These are phyloP conservation scores for Metschnikowia aberdeeniae DNA, from an alignment of 805 yeast species.

Conservation along the genomic window DNA sequence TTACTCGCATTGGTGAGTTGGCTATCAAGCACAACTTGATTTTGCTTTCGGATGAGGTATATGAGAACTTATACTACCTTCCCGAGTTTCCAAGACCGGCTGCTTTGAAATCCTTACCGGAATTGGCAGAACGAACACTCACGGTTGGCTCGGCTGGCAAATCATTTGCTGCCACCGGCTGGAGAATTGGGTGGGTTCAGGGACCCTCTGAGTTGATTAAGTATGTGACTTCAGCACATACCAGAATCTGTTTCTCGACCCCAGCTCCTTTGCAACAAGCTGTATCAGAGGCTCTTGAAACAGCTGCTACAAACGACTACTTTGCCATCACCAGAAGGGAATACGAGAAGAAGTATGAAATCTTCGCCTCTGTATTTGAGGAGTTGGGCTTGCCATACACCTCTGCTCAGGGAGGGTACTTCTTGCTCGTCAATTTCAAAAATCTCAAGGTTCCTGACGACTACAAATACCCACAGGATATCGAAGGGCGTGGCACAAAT, in stretches of 20 bases:
- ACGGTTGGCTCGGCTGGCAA: constrained; percentile 98
- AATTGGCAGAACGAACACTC: constrained; percentile 70
- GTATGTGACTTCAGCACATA: constrained; percentile 84
- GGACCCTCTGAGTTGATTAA: constrained; percentile 80
- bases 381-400: constrained; percentile 88
- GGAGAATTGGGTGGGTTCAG: constrained; percentile 96
- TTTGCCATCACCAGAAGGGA: constrained; percentile 64
- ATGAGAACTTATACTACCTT: constrained; percentile 79
- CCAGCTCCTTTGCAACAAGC: constrained; percentile 95
- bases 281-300: constrained; percentile 67
- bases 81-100: constrained; percentile 77
- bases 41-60: constrained; percentile 90
- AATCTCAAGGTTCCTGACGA: constrained; percentile 75
- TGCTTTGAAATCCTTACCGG: constrained; percentile 60
- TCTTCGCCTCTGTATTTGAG: constrained; percentile 75
- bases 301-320: constrained; percentile 60
- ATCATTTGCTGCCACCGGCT: constrained; percentile 97
- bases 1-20: constrained; percentile 68
- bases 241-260: constrained; percentile 86
- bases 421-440: constrained; percentile 80
- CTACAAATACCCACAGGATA: constrained; percentile 67
- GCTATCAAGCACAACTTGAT: constrained; percentile 83
- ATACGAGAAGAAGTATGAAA: constrained; percentile 67
- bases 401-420: constrained; percentile 89
- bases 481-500: constrained; percentile 58